Conservation (phyloP, 208 protist species). For the Phytomonas sp. region DNA sequence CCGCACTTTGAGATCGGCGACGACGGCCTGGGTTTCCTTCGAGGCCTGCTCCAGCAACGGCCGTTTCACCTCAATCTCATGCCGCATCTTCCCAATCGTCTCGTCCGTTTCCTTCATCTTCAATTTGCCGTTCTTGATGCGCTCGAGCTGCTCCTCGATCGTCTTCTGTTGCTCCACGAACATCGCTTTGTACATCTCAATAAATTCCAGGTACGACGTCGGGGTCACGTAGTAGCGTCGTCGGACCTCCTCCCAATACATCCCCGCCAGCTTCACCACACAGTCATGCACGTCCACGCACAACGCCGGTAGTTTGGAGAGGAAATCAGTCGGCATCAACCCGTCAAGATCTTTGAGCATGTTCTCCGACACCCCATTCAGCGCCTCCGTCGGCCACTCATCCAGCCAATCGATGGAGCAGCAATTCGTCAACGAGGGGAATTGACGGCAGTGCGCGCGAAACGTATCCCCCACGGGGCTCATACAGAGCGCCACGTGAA, state of each 20-base stretch:
- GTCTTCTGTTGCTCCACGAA: conserved; percentile 69
- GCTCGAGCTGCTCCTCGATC: conserved; percentile 82
- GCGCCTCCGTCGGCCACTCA: conserved; percentile 93
- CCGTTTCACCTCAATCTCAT: conserved; percentile 87
- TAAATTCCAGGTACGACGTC: conserved; percentile 94
- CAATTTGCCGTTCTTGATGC: conserved; percentile 82
- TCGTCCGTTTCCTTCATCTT: conserved; percentile 92
- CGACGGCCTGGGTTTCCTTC: conserved; percentile 82
- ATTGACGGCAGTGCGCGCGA: conserved; percentile 92
- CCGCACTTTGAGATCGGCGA: conserved; percentile 81
- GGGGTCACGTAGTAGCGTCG: conserved; percentile 93
- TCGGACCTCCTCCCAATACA: conserved; percentile 90
- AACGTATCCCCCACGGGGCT: conserved; percentile 94
- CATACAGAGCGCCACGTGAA: conserved; percentile 96
- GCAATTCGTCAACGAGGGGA: conserved; percentile 97
- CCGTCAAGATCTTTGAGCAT: conserved; percentile 52
- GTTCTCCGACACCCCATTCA: conserved; percentile 83
- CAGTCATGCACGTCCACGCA: conserved; percentile 88
- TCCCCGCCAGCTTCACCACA: conserved; percentile 53
- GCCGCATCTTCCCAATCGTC: conserved; percentile 89
- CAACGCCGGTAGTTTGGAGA: conserved; percentile 54
- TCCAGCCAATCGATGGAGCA: conserved; percentile 98
- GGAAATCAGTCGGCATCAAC: conserved; percentile 34
- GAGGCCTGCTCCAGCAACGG: conserved; percentile 86
- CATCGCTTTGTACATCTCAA: conserved; percentile 89